A percentile compares a stretch with the other conserved stretches of the same genome.
Evolutionary conservation across 2,329 filamentous ascomycete species (phyloP).

Genomic region (Colletotrichum limetticola): DNA sequence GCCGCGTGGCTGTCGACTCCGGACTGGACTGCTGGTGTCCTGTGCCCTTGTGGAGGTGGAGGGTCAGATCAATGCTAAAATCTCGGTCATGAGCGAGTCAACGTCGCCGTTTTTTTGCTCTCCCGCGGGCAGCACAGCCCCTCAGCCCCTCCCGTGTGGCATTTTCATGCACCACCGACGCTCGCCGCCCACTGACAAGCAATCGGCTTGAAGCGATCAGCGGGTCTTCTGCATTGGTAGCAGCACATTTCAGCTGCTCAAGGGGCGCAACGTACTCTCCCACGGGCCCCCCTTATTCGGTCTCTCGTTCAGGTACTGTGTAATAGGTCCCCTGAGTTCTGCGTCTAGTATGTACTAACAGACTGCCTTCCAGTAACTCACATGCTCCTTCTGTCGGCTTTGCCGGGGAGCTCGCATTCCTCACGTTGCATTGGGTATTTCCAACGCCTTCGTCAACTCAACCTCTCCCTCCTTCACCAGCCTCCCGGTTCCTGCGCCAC

Average conservation of each 20-base stretch:
- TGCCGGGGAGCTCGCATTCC: not conserved
- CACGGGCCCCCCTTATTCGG: slow-evolving; percentile 26
- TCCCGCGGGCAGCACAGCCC: slow-evolving; percentile 31
- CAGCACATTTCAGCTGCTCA: slow-evolving; percentile 35
- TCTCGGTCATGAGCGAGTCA: slow-evolving; percentile 30
- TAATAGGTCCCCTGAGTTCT: slow-evolving; percentile 15
- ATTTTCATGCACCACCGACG: slow-evolving; percentile 22
- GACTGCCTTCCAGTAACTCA: not conserved
- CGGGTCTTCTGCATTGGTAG: slow-evolving; percentile 30
- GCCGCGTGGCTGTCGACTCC: slow-evolving; percentile 24
- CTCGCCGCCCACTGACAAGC: slow-evolving; percentile 22
- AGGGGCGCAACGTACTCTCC: slow-evolving; percentile 22
- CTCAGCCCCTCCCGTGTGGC: slow-evolving; percentile 29
- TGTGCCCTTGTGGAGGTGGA: slow-evolving; percentile 14
- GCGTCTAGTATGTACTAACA: slow-evolving; percentile 1
- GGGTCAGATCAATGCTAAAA: slow-evolving; percentile 30
- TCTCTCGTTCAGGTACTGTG: not conserved
- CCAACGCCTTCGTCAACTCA: not conserved
- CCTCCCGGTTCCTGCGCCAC: slow-evolving; percentile 31
- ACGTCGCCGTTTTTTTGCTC: slow-evolving; percentile 12
- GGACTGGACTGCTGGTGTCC: slow-evolving; percentile 2
- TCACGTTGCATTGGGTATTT: not conserved
- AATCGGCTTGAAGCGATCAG: slow-evolving; percentile 32
- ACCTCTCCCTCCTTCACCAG: slow-evolving; percentile 10
- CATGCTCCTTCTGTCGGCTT: not conserved